Conservation (phyloP, 2,329 filamentous ascomycete species). For the Aspergillus sp. region DNA sequence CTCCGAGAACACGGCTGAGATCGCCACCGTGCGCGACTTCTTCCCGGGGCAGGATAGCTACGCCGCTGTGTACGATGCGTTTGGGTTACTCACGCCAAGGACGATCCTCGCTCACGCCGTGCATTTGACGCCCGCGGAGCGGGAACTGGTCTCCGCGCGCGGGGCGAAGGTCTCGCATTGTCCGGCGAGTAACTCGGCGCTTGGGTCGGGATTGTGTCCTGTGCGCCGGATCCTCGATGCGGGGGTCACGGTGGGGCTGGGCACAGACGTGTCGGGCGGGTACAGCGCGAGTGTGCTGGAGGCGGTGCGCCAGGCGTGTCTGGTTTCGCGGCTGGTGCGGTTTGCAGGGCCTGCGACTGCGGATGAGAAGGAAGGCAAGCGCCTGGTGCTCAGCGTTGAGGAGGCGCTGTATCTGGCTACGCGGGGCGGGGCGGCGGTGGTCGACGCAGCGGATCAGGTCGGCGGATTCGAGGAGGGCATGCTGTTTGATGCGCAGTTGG, state of each 20-base stretch:
- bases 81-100: constrained; percentile 65
- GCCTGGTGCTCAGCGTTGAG: constrained; percentile 72
- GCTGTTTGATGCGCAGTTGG: constrained; percentile 87
- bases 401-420: constrained; percentile 87
- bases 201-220: constrained; percentile 75
- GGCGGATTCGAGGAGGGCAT: constrained; percentile 83
- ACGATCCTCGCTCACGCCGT: constrained; percentile 87
- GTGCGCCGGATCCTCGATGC: constrained; percentile 72
- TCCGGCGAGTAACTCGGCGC: constrained; percentile 77
- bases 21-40: constrained; percentile 65
- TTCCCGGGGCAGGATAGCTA: constrained; percentile 70
- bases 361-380: constrained; percentile 36
- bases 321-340: constrained; percentile 71
- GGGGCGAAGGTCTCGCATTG: constrained; percentile 76
- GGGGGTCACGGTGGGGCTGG: constrained; percentile 77
- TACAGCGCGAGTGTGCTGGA: constrained; percentile 80
- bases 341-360: constrained; percentile 44
- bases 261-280: constrained; percentile 88
- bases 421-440: constrained; percentile 77
- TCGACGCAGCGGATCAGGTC: constrained; percentile 69
- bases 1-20: constrained; percentile 75
- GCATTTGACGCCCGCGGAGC: constrained; percentile 69
- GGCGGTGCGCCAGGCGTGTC: constrained; percentile 74
- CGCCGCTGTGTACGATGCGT: constrained; percentile 73
- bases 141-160: constrained; percentile 59